These are phyloP conservation scores for Podochytrium sp. DNA, from an alignment of 192 early-diverging fungal species.

Conservation along the genomic window DNA sequence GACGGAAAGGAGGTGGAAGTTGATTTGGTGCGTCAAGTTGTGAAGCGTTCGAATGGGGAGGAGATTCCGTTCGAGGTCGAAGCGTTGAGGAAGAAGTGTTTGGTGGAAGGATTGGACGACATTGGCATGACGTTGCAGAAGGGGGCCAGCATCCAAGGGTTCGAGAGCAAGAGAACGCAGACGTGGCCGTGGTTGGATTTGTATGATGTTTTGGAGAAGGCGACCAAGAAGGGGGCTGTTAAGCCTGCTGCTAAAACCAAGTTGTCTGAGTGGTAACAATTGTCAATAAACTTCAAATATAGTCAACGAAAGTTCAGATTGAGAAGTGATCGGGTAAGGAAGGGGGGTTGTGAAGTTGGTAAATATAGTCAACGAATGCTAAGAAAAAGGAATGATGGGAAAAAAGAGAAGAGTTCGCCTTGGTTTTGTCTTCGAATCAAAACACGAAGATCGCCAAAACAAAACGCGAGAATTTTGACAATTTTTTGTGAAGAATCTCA, in stretches of 20 bases:
- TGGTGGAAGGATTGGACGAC: slow-evolving; percentile 74
- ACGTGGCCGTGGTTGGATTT: slow-evolving; percentile 73
- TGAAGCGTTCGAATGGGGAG: slow-evolving; percentile 46
- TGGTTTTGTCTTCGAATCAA: not conserved
- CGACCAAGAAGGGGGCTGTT: not conserved
- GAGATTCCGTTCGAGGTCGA: slow-evolving; percentile 63
- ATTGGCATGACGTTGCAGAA: slow-evolving; percentile 75
- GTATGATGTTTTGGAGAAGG: slow-evolving; percentile 6
- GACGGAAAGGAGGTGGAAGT: slow-evolving; percentile 53
- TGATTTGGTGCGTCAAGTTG: slow-evolving; percentile 57
- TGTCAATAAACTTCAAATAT: too few species aligned
- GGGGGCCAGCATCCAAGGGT: slow-evolving; percentile 49
- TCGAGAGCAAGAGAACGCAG: slow-evolving; percentile 53
- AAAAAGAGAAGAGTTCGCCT: not conserved
- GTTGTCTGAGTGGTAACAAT: slow-evolving; percentile 20
- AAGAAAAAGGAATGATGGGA: not conserved
- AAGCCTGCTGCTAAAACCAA: slow-evolving; percentile 13
- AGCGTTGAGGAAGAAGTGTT: slow-evolving; percentile 61
- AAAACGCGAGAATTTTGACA: not conserved
- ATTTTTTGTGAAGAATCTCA: slow-evolving; percentile 10
- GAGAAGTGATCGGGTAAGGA: too few species aligned
- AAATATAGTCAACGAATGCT: too few species aligned
- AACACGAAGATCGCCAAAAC: too few species aligned
- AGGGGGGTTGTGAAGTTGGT: too few species aligned
- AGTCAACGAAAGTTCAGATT: too few species aligned